Evolutionary conservation across 2,329 filamentous ascomycete genomes (phyloP), one percentile per base, ranked within the genome.

Genomic region (Periconia sp.): DNA sequence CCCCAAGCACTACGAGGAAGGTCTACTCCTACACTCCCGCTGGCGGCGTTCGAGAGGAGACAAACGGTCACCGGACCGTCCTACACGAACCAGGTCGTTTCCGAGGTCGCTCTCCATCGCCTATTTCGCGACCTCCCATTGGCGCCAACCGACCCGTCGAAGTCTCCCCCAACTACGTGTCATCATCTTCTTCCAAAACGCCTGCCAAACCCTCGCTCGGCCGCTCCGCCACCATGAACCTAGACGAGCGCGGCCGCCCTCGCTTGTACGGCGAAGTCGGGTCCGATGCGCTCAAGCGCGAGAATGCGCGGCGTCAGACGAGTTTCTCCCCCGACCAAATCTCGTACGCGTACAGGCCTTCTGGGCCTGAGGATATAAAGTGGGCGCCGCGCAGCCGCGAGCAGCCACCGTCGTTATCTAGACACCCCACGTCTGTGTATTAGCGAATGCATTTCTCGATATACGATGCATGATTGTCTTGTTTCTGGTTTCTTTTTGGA

Each of bases 311-410:
- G 19, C 66, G 60, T 46, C 62, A 69, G 45, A 51, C 61, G 9
- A 74, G 69, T 45, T 74, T 69, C 52, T 61, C 61, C 11, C 64
- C 71, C 0, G 63, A 69, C 13, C 58, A 71, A 1, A 62, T 74
- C 5, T 63, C 65, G 20, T 76, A 70, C 48, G 40, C 53, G 15
- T 64, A 55, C 37, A 66, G 64, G 45, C 60, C 63, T n/a, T n/a
- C n/a, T 23, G 68, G 68, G 1, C 66, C 69, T 11, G 74, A 77
- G 20, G 72, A 77, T 46, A 62, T 78, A 41, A 68, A 63, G 10
- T 73, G 62, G 59, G 62, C 62, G 23, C 59, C 63, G 0, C 53
- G 57, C n/a, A 49, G 54, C 30, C 54, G 63, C n/a, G 66, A 70
- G 7, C 46, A 67, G 55, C 69, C 69, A 31, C 45, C 27, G 15